Conservation (phyloP, 2,329 filamentous ascomycete genomes). For the Aspergillus arachidicola region DNA sequence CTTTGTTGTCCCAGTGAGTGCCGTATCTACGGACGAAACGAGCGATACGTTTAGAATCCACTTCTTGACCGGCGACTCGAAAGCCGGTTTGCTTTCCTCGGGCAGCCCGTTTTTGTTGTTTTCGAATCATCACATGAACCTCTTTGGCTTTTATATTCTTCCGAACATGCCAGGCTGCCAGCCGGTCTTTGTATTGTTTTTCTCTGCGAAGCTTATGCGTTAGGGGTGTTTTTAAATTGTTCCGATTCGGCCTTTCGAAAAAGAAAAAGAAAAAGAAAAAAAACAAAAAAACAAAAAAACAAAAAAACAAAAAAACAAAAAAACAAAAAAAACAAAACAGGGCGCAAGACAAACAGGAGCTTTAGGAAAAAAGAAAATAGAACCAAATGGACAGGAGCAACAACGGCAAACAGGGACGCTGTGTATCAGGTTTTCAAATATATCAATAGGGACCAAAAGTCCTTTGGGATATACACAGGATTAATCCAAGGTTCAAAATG, state of each 20-base stretch:
- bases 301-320: background rate
- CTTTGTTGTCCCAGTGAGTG: conserved; percentile 28
- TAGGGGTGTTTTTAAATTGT: conserved; percentile 10
- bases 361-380: background rate
- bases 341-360: background rate
- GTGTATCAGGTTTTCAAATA: background rate
- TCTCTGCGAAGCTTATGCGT: conserved; percentile 31
- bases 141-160: conserved; percentile 44
- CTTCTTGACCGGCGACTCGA: conserved; percentile 36
- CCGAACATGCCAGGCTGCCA: conserved; percentile 40
- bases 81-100: conserved; percentile 42
- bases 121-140: conserved; percentile 41
- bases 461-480: background rate
- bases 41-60: conserved; percentile 38
- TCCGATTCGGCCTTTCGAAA: conserved; percentile 11
- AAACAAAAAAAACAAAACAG: conserved; percentile 6
- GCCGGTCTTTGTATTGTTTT: conserved; percentile 44
- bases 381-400: background rate
- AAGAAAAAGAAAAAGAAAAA: conserved; percentile 11
- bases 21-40: conserved; percentile 38
- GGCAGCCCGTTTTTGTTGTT: conserved; percentile 40
- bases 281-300: conserved; percentile 10
- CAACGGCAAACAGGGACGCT: background rate
- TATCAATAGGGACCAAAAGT: background rate
- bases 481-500: background rate